Evolutionary conservation across 2,329 filamentous ascomycete species (phyloP).

Genomic region (Thelonectria discophora): DNA sequence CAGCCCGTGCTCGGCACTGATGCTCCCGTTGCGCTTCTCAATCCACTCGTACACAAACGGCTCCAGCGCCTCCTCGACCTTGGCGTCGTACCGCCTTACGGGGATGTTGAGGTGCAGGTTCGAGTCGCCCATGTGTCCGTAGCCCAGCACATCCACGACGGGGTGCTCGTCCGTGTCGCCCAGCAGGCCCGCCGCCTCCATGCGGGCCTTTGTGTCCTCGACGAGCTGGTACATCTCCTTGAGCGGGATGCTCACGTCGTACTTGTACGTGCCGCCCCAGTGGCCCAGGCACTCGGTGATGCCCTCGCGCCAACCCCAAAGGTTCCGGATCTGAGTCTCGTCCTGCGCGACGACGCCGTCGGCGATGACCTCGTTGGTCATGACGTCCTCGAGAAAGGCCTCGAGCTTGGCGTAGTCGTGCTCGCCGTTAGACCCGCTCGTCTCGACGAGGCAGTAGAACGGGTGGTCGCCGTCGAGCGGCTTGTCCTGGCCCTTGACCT

Average conservation of each 20-base stretch:
- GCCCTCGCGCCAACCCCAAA: slow-evolving; percentile 95
- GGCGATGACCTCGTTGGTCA: slow-evolving; percentile 84
- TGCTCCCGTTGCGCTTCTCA: slow-evolving; percentile 84
- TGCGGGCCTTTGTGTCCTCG: slow-evolving; percentile 79
- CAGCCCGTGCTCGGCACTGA: slow-evolving; percentile 95
- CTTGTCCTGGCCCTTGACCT: slow-evolving; percentile 77
- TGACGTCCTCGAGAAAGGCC: slow-evolving; percentile 88
- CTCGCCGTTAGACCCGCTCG: slow-evolving; percentile 91
- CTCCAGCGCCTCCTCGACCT: slow-evolving; percentile 87
- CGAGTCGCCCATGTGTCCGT: slow-evolving; percentile 97
- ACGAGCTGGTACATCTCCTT: slow-evolving; percentile 88
- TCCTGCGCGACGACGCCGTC: slow-evolving; percentile 95
- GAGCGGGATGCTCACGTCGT: slow-evolving; percentile 94
- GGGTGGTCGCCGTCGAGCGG: slow-evolving; percentile 86
- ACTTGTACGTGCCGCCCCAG: slow-evolving; percentile 97
- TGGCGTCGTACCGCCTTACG: slow-evolving; percentile 82
- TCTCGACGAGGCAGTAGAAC: slow-evolving; percentile 97
- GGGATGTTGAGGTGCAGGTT: slow-evolving; percentile 95
- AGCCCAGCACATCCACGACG: slow-evolving; percentile 90
- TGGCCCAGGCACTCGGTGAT: slow-evolving; percentile 90
- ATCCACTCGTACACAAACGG: slow-evolving; percentile 99
- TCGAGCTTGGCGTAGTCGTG: slow-evolving; percentile 94
- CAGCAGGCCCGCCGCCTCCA: slow-evolving; percentile 78
- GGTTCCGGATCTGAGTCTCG: slow-evolving; percentile 83
- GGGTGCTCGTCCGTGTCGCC: slow-evolving; percentile 79